Evolutionary conservation across 148 eudicot species (phyloP), one percentile per base, ranked within the genome.

Genomic region (Spergularia bocconei): DNA sequence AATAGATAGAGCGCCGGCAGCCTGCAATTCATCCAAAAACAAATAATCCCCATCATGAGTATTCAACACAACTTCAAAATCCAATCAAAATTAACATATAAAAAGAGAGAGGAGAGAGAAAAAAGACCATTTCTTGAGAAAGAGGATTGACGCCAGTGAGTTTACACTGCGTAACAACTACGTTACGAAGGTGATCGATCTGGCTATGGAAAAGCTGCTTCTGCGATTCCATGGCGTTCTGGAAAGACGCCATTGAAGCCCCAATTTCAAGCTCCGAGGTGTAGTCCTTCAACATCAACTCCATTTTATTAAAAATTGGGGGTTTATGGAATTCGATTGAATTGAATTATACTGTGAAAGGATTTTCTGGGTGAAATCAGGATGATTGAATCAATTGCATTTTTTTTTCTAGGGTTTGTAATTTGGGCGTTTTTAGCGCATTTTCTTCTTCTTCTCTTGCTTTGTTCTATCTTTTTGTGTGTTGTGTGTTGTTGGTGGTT

Each of bases 141-240:
- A 94, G 92, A 55, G 98, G 98, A 74, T 94, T 94, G 51, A 85
- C 92, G 64, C 97, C 97, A 59, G 98, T 90, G 69, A 94, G 91
- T 63, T 88, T 79, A 81, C 97, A 94, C 79, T 94, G 98, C 10
- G 83, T 77, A 25, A 77, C 73, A 41, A 94, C 93, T 21, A 94
- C 79, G 57, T 66, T 84, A 11, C 86, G 86, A 1, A 94, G 87
- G 52, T 85, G 86, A 20, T 85, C 93, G 76, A 92, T 84, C 91
- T 94, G 98, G 47, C 65, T 63, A 61, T 78, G 83, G 15, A 94
- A 84, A 4, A 91, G 87, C 64, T 78, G 85, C 81, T 74, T 82
- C 84, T 94, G 98, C 20, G 85, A 79, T 21, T 88, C 83, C 77
- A 94, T 81, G 63, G 85, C 75, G 33, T 76, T 87, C 60, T 76